Evolutionary conservation across 1,139 yeast genomes (phyloP).

Genomic region (Pichia sp.): DNA sequence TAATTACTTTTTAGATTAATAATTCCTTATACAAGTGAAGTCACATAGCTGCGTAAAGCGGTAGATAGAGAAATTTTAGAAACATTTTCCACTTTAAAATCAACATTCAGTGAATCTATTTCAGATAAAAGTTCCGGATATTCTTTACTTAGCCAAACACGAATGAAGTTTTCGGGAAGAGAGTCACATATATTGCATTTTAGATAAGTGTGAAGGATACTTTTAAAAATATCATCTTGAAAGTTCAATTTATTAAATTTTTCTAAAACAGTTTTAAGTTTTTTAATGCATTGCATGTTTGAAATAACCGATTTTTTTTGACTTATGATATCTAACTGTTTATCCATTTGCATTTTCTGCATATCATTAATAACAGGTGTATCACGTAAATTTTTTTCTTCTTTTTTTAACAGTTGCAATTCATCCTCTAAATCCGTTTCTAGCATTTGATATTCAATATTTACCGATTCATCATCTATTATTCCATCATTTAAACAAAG

Average conservation of each 20-base stretch:
- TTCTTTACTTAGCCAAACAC: constrained; percentile 31
- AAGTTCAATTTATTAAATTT: constrained; percentile 10
- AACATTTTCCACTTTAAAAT: background rate
- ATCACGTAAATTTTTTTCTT: constrained; percentile 30
- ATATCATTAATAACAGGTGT: constrained; percentile 44
- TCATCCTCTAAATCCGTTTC: constrained; percentile 18
- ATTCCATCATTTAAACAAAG: constrained; percentile 33
- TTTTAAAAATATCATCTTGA: constrained; percentile 29
- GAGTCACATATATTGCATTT: constrained; percentile 28
- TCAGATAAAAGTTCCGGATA: constrained; percentile 24
- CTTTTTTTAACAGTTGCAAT: constrained; percentile 20
- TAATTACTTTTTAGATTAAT: background rate
- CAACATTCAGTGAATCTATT: background rate
- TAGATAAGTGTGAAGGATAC: constrained; percentile 39
- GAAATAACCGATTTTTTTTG: constrained; percentile 44
- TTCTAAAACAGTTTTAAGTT: constrained; percentile 21
- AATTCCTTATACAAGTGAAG: background rate
- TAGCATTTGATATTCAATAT: constrained; percentile 15
- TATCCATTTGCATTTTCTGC: constrained; percentile 44
- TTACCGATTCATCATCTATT: constrained; percentile 27
- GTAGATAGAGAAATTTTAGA: constrained; percentile 1
- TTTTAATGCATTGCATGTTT: constrained; percentile 45
- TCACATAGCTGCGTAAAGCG: background rate
- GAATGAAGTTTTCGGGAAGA: constrained; percentile 41
- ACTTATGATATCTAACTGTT: constrained; percentile 37